Conservation (phyloP, 164 flowering plant genomes). For the Dillenia suffruticosa region DNA sequence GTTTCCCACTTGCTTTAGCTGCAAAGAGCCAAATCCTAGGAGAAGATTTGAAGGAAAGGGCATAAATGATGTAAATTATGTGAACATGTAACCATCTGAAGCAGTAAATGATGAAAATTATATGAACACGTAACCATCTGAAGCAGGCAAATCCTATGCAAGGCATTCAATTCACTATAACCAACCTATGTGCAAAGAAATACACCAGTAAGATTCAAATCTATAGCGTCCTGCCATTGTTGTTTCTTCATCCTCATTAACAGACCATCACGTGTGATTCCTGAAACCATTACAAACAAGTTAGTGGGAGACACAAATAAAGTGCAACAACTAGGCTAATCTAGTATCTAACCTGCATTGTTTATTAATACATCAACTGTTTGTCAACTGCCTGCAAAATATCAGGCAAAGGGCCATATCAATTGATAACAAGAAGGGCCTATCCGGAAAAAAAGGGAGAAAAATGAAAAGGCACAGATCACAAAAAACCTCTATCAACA, state of each 20-base stretch:
- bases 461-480: neutral
- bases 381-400: conserved; percentile 80
- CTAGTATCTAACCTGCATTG: conserved; percentile 67
- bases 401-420: conserved; percentile 7
- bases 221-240: conserved; percentile 97
- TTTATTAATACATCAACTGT: conserved; percentile 84
- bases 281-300: conserved; percentile 31
- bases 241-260: conserved; percentile 93
- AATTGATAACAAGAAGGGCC: conserved; percentile 2
- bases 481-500: conserved; percentile 1
- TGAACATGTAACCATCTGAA: too few relatives aligned
- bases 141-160: neutral
- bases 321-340: conserved; percentile 2
- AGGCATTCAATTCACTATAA: conserved; percentile 6
- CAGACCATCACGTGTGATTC: conserved; percentile 85
- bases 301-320: conserved; percentile 2
- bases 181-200: conserved; percentile 88
- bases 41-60: conserved; percentile 1
- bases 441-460: neutral
- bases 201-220: conserved; percentile 94
- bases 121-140: too few relatives aligned
- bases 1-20: too few relatives aligned
- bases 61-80: too few relatives aligned
- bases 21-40: too few relatives aligned
- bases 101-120: too few relatives aligned